Base-by-base conservation (phyloP, 805 yeast genomes). In the Wickerhamiella lipophila region DNA sequence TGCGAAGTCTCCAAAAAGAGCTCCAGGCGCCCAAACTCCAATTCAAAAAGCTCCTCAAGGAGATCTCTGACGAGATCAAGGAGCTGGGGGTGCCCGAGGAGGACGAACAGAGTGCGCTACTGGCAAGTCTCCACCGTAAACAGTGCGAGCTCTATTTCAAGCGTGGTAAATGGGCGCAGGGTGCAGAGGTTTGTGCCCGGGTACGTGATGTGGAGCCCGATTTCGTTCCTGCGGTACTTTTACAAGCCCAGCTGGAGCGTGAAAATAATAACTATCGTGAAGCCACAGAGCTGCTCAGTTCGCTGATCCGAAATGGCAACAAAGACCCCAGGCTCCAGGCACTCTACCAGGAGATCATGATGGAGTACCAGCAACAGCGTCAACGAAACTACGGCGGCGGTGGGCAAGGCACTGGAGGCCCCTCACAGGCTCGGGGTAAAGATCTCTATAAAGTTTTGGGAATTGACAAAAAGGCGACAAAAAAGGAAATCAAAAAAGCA, bases 401-500 rank as follows among this genome's bases (percentile, higher is more conserved):
- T 6, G 32, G 32, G 11, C 18, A 15, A 13, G 26, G 42, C 25
- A 3, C 25, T 6, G 26, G 42, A 6, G 42, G 34, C 13, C 7
- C 34, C 18, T 30, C 46, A 12, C 25, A 27, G 9, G 29, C 25
- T 3, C 5, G 3, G 6, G 32, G 72, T 45, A 77, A 77, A 53
- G 95, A 89, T 58, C 84, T 83, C 59, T 89, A 89, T 64, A 83
- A 84, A 58, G 71, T 83, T 2, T 66, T 89, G 15, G 94, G 79
- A 12, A 73, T 89, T 5, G 55, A 78, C 0, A 68, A 71, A 50
- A 74, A 75, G 53, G 94, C 96, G 0, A 78, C 76, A 50, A 79
- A 77, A 1, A 72, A 74, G 51, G 81, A 83, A 6, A 80, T 89
- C 53, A 84, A 81, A 58, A 81, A 77, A 62, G 94, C 94, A 0